Evolutionary conservation across 2,329 filamentous ascomycete species (phyloP), one percentile per base, ranked within the genome.

Genomic region (Fusarium pseudonygamai): DNA sequence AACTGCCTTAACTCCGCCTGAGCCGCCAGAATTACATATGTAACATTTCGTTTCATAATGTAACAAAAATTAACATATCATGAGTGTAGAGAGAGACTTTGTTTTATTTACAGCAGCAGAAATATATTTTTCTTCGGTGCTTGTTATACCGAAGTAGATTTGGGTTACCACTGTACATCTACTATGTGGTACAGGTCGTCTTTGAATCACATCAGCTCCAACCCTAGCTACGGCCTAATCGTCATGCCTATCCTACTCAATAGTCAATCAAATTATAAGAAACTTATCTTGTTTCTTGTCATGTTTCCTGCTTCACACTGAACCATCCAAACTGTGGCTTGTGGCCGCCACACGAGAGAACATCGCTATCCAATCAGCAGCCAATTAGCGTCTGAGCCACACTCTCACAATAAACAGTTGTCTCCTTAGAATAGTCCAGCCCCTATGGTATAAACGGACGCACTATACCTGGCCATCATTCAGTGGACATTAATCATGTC

Each of bases 401-500:
- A 61, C 37, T 60, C 47, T 20, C 28, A 30, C 49, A 47, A 63
- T 34, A 43, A 64, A 40, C 58, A 56, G n/a, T 11, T 67, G 62
- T 67, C 37, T 58, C 64, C 13, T 49, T 47, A 55, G 22, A 65
- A 72, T 50, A 64, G 26, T 47, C 24, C 30, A 68, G n/a, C 66
- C 36, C 55, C 55, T 53, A 66, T 53, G 7, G 26, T 53, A n/a
- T 50, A 65, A n/a, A n/a, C n/a, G n/a, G n/a, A n/a, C n/a, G n/a
- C n/a, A n/a, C n/a, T 53, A n/a, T 50, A 65, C 37, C 11, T 47
- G 28, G 15, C 22, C 57, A 45, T 26, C 28, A 64, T 40, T 46
- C 50, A 36, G 18, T 24, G 39, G 28, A 32, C 71, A 57, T 39
- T 20, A 70, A 60, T 28, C 18, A 75, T 77, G 73, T 72, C 65